Evolutionary conservation across 2,329 filamentous ascomycete genomes (phyloP).

Genomic region (Colletotrichum higginsianum): DNA sequence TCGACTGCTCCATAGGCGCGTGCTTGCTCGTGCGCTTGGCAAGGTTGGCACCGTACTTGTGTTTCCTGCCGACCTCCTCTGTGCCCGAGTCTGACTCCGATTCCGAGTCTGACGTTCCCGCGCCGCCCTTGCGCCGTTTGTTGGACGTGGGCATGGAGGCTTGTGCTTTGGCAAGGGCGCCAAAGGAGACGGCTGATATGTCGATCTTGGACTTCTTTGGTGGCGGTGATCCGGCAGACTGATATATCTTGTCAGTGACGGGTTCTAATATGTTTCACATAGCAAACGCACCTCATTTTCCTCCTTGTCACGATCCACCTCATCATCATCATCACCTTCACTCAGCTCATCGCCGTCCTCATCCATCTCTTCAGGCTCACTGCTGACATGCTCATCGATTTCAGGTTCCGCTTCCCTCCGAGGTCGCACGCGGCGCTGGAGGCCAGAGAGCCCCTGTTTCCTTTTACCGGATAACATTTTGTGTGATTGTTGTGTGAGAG

Average conservation of each 20-base stretch:
- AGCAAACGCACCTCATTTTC: slow-evolving; percentile 47
- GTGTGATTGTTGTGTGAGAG: slow-evolving; percentile 10
- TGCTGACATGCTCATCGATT: slow-evolving; percentile 33
- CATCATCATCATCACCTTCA: slow-evolving; percentile 52
- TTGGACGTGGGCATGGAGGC: slow-evolving; percentile 68
- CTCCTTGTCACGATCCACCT: slow-evolving; percentile 50
- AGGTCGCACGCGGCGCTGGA: slow-evolving; percentile 59
- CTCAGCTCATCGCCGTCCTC: slow-evolving; percentile 25
- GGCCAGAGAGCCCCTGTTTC: slow-evolving; percentile 35
- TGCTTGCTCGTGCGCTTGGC: slow-evolving; percentile 80
- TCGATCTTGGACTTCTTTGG: slow-evolving; percentile 55
- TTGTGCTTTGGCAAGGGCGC: slow-evolving; percentile 90
- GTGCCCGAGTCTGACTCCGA: slow-evolving; percentile 45
- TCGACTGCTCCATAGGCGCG: slow-evolving; percentile 86
- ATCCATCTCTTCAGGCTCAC: slow-evolving; percentile 32
- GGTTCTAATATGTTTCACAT: not conserved
- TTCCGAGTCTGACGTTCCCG: slow-evolving; percentile 47
- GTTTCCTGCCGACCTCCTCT: slow-evolving; percentile 52
- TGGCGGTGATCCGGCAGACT: slow-evolving; percentile 43
- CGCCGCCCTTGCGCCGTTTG: slow-evolving; percentile 50
- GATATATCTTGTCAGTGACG: slow-evolving; percentile 47
- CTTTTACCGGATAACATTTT: slow-evolving; percentile 43
- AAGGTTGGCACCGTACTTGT: slow-evolving; percentile 51
- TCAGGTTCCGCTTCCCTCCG: slow-evolving; percentile 53
- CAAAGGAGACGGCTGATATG: slow-evolving; percentile 82